Percentiles rank a stretch among this genome's conserved stretches.
phyloP scores from a whole-genome alignment of 495 filamentous ascomycete genomes.

The Alectoria sarmentosa region DNA sequence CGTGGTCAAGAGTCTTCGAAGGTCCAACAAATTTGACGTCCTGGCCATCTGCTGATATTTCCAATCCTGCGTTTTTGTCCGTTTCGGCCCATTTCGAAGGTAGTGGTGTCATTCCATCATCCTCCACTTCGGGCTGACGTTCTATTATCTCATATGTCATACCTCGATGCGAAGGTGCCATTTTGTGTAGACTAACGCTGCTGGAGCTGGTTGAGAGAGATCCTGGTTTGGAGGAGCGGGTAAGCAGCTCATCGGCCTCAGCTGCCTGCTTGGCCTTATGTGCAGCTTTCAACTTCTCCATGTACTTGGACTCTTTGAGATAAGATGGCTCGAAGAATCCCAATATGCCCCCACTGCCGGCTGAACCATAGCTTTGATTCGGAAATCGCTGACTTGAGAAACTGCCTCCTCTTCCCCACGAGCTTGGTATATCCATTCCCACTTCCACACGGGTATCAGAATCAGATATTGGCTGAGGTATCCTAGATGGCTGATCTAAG shows the following conservation, averaged over 20 bases:
- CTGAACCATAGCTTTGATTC: slow-evolving; percentile 16
- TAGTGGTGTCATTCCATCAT: slow-evolving; percentile 53
- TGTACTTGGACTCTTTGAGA: slow-evolving; percentile 67
- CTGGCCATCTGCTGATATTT: slow-evolving; percentile 64
- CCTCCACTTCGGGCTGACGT: slow-evolving; percentile 55
- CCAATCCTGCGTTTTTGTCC: slow-evolving; percentile 68
- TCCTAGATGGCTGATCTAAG: slow-evolving; percentile 30
- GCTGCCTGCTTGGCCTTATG: slow-evolving; percentile 55
- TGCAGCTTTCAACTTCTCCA: slow-evolving; percentile 62
- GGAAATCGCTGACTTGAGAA: slow-evolving; percentile 30
- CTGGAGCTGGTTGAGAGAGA: slow-evolving; percentile 58
- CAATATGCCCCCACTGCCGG: slow-evolving; percentile 11
- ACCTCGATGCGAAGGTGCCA: slow-evolving; percentile 68
- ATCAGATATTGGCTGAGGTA: slow-evolving; percentile 26
- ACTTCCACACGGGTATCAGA: slow-evolving; percentile 33
- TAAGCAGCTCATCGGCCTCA: slow-evolving; percentile 40
- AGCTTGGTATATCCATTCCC: slow-evolving; percentile 31
- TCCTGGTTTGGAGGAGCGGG: slow-evolving; percentile 34
- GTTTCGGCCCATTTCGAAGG: slow-evolving; percentile 76
- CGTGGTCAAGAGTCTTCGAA: slow-evolving; percentile 62
- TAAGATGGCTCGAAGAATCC: slow-evolving; percentile 72
- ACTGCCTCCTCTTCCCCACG: slow-evolving; percentile 35
- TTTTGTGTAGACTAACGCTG: slow-evolving; percentile 56
- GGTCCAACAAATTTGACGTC: slow-evolving; percentile 70
- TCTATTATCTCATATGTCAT: slow-evolving; percentile 85